Base-by-base conservation (phyloP, 164 flowering plant genomes). In the Aristolochia californica region DNA sequence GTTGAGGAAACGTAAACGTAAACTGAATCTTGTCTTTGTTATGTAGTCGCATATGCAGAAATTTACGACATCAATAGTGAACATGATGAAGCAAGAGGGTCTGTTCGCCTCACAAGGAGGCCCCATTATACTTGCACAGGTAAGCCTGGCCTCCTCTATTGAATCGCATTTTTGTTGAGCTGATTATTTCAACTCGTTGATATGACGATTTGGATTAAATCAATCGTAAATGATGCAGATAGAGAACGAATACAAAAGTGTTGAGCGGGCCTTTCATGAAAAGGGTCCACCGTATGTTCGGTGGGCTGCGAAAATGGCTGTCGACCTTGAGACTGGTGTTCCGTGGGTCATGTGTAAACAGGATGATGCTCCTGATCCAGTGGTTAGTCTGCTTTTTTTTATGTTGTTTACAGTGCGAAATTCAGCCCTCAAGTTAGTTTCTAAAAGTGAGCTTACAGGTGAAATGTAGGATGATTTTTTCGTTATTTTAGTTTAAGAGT, bases 341-440 rank as follows among this genome's bases (percentile, higher is more conserved):
- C 97, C 97, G 11, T 90, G 97, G 97, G 69, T 77, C 13, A 90
- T 90, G 97, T 90, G 97, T 77, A 87, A 83, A 65, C 95, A 90
- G 67, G 67, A 69, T 21, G 95, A 87, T 73, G 97, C 97, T 63
- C 97, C 93, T 48, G 95, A 83, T 58, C 95, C 97, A 0, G 80
- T 90, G 81, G 97, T 90, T 50, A 63, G 75, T 75, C 22, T 38
- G 21, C 52, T 43, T n/a, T n/a, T n/a, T n/a, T n/a, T n/a, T n/a
- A n/a, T n/a, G n/a, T n/a, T n/a, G n/a, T n/a, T n/a, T n/a, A n/a
- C n/a, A n/a, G n/a, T n/a, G n/a, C n/a, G n/a, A n/a, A n/a, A n/a
- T n/a, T n/a, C n/a, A n/a, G n/a, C n/a, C n/a, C n/a, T n/a, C n/a
- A n/a, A n/a, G n/a, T n/a, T n/a, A n/a, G n/a, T n/a, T n/a, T n/a